A percentile compares a stretch with the other conserved stretches of the same genome.
These are phyloP conservation scores for Ustanciosporium gigantosporum DNA, from an alignment of 1,284 basidiomycete genomes.

Conservation along the genomic window DNA sequence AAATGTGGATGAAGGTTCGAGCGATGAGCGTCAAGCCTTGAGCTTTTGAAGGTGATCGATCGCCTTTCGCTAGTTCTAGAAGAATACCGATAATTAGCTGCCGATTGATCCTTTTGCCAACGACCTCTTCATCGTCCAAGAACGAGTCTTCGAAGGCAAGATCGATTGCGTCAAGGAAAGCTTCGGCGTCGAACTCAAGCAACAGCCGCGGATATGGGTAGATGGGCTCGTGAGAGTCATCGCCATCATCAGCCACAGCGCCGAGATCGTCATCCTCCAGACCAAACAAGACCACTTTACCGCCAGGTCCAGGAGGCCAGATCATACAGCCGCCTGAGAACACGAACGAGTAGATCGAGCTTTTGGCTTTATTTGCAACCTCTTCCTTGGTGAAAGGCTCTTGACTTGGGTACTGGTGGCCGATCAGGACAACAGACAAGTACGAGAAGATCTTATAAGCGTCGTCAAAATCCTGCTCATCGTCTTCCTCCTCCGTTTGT, in stretches of 20 bases:
- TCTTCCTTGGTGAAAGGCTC: slow-evolving; percentile 69
- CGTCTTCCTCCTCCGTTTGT: slow-evolving; percentile 7
- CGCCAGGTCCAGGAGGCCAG: slow-evolving; percentile 76
- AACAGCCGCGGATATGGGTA: slow-evolving; percentile 87
- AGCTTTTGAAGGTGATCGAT: background rate
- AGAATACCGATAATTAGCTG: slow-evolving; percentile 83
- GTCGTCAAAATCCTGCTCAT: slow-evolving; percentile 63
- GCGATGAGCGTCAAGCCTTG: slow-evolving; percentile 13
- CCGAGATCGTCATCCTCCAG: slow-evolving; percentile 62
- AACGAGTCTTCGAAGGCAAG: slow-evolving; percentile 91
- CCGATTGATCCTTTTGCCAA: slow-evolving; percentile 66
- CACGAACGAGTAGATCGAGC: slow-evolving; percentile 66
- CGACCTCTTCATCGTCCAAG: slow-evolving; percentile 72
- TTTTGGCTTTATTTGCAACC: slow-evolving; percentile 65
- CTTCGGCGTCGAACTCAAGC: slow-evolving; percentile 87
- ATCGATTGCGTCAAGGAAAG: slow-evolving; percentile 89
- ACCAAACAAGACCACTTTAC: slow-evolving; percentile 70
- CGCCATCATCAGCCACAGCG: slow-evolving; percentile 58
- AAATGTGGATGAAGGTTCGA: slow-evolving; percentile 83
- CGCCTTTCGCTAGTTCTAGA: slow-evolving; percentile 69
- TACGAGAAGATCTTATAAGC: slow-evolving; percentile 93
- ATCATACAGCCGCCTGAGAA: slow-evolving; percentile 79
- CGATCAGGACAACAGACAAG: slow-evolving; percentile 81
- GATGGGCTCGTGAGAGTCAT: slow-evolving; percentile 46
- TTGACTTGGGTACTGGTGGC: slow-evolving; percentile 83